Base-by-base conservation (phyloP, 768 basidiomycete species). In the Melanogaster broomeanus region DNA sequence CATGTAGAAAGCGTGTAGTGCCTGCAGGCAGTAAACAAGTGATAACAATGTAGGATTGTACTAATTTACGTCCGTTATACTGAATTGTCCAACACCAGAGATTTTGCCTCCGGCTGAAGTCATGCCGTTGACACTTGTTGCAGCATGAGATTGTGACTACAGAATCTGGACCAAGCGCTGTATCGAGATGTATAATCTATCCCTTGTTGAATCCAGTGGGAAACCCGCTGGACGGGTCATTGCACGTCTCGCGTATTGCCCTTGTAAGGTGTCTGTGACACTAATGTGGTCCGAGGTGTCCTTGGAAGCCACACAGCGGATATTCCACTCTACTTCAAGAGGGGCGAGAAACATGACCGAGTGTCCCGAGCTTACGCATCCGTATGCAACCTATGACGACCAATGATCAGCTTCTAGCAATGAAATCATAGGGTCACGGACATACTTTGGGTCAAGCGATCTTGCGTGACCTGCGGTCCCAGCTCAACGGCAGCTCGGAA, bases 331-430 rank as follows among this genome's bases (percentile, higher is more conserved):
- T 10, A 77, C 64, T 48, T 77, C 74, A 0, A 61, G 61, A n/a
- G 79, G 73, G 2, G 77, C 78, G 39, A 77, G 76, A 55, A 81
- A 80, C 51, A 76, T 63, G 22, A 79, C 58, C 3, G 79, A 74
- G 50, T 81, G 80, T 0, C 73, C 80, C 80, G 0, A 81, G 70
- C 55, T 72, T 72, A 13, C 80, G 70, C 79, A 81, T 79, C 9
- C 80, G 69, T 80, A 81, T 81, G 45, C 80, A 81, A 4, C 77
- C 79, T 80, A 12, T 63, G 62, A 1, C 2, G 11, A 18, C 2
- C 9, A n/a, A 22, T 15, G 11, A 15, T 62, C 4, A 58, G 43
- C 40, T 39, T n/a, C n/a, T 6, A 11, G 16, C 3, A 35, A 11
- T 10, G 1, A 13, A 21, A 21, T 11, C 2, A 7, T 21, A 12